These are phyloP conservation scores for Asterochloris sp. DNA, from an alignment of 139 green algal genomes.

Conservation along the genomic window DNA sequence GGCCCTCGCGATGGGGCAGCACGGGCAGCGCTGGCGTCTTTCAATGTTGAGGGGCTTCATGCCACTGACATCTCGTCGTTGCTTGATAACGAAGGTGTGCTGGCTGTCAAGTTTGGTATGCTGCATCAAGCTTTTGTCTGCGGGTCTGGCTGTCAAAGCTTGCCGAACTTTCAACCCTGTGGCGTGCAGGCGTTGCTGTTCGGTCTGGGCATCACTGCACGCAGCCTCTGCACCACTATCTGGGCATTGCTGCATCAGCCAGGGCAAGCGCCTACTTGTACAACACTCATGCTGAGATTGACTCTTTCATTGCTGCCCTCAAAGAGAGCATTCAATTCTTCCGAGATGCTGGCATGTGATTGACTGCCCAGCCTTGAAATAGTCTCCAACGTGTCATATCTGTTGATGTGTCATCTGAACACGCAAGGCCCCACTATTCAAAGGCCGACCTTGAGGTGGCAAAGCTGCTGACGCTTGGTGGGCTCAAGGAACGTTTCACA, in stretches of 20 bases:
- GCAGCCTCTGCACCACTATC: constrained; percentile 87
- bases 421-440: no score
- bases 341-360: background rate
- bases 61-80: constrained; percentile 93
- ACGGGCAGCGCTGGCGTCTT: constrained; percentile 82
- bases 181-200: constrained; percentile 78
- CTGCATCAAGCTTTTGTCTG: background rate
- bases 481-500: no score
- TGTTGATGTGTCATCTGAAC: no score
- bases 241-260: constrained; percentile 79
- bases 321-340: constrained; percentile 90
- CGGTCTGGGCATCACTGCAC: constrained; percentile 96
- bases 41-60: constrained; percentile 96
- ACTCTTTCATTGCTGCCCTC: constrained; percentile 80
- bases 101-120: background rate
- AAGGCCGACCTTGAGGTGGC: no score
- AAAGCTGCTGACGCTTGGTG: no score
- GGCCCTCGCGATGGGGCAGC: constrained; percentile 64
- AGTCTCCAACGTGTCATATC: no score
- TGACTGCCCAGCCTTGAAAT: no score
- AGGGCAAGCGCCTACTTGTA: constrained; percentile 93
- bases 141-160: background rate
- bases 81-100: constrained; percentile 64
- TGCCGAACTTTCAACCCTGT: background rate
- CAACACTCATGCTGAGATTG: constrained; percentile 91